Percentiles rank a stretch among this genome's conserved stretches.
These are phyloP conservation scores for Diplodia sapinea DNA, from an alignment of 2,329 filamentous ascomycete species.

Conservation along the genomic window DNA sequence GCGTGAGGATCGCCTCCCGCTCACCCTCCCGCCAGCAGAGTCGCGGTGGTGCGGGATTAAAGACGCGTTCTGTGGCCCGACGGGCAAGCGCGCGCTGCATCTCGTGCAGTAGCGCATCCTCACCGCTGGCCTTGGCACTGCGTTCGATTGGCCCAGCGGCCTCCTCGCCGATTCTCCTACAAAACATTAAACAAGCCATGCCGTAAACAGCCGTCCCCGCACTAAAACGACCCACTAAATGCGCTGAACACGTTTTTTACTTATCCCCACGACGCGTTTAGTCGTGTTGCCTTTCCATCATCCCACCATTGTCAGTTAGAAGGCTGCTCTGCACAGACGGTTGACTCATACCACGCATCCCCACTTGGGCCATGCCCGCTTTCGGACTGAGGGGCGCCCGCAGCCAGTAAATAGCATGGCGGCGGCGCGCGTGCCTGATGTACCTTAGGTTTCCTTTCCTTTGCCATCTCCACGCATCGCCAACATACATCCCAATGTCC, in stretches of 20 bases:
- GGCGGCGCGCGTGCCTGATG: conserved; percentile 41
- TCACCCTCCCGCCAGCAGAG: conserved; percentile 10
- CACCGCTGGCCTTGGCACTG: conserved; percentile 12
- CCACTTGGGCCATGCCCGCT: conserved; percentile 31
- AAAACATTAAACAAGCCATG: conserved; percentile 6
- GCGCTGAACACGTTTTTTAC: conserved; percentile 22
- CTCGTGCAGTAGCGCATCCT: conserved; percentile 27
- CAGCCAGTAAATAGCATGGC: conserved; percentile 32
- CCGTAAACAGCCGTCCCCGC: conserved; percentile 4
- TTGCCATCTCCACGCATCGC: conserved; percentile 13
- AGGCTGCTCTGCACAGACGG: conserved; percentile 34
- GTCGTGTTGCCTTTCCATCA: conserved; percentile 42
- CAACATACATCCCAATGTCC: conserved; percentile 27
- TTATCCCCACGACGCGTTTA: conserved; percentile 42
- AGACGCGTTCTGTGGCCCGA: conserved; percentile 17
- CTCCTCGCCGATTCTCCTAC: background rate
- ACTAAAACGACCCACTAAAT: conserved; percentile 16
- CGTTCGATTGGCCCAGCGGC: conserved; percentile 15
- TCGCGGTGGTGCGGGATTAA: conserved; percentile 23
- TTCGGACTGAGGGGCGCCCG: conserved; percentile 19
- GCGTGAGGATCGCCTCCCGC: conserved; percentile 16
- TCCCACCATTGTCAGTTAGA: conserved; percentile 41
- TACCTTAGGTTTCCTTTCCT: conserved; percentile 40
- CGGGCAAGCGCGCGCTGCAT: conserved; percentile 17
- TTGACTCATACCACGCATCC: conserved; percentile 53